phyloP scores from a whole-genome alignment of 257 asterid genomes.

The Solanum sejunctum region DNA sequence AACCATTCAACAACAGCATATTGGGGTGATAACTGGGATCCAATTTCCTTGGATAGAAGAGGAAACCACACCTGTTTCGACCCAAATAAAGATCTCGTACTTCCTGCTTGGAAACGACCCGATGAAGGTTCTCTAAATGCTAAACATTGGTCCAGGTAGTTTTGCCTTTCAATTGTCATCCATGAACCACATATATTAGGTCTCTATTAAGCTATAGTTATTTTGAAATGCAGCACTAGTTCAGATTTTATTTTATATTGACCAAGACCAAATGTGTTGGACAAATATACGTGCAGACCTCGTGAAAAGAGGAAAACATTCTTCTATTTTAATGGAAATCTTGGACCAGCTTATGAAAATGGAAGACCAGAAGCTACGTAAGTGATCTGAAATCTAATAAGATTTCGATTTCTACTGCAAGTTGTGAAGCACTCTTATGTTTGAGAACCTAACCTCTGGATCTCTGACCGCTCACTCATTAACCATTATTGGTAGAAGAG shows the following conservation, averaged over 20 bases:
- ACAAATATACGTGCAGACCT: slow-evolving; percentile 42
- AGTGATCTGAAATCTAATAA: slow-evolving; percentile 15
- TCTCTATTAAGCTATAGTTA: not conserved
- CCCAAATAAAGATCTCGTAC: slow-evolving; percentile 84
- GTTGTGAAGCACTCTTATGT: not conserved
- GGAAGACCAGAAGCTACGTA: slow-evolving; percentile 96
- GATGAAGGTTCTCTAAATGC: slow-evolving; percentile 42
- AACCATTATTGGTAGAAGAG: not conserved
- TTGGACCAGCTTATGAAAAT: slow-evolving; percentile 73
- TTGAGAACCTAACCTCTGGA: not conserved
- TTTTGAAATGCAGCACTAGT: not conserved
- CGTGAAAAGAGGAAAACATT: slow-evolving; percentile 57
- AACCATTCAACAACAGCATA: slow-evolving; percentile 92
- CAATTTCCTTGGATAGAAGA: slow-evolving; percentile 62
- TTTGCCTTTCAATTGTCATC: not conserved
- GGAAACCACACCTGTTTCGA: slow-evolving; percentile 90
- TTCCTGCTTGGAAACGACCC: slow-evolving; percentile 95
- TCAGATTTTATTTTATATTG: not conserved
- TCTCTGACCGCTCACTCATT: not conserved
- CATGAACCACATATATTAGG: not conserved
- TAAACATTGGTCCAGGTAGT: slow-evolving; percentile 70
- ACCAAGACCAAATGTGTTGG: not conserved
- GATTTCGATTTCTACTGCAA: not conserved
- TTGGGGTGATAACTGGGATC: slow-evolving; percentile 75
- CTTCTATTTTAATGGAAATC: slow-evolving; percentile 91